phyloP scores from a whole-genome alignment of 345 rosid genomes.

The Brassica incana region DNA sequence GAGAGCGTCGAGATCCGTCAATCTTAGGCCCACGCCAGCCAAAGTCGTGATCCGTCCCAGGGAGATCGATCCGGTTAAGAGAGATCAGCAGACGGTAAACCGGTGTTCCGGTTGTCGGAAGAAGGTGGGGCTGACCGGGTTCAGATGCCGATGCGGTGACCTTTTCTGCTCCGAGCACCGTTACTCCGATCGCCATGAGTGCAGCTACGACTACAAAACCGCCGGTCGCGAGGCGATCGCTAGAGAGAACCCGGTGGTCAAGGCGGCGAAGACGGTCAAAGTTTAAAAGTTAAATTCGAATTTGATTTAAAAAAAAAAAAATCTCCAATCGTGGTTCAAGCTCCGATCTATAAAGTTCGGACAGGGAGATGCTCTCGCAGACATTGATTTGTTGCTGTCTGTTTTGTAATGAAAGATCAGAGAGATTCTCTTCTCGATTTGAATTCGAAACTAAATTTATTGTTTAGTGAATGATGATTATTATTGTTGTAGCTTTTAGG shows the following conservation, averaged over 20 bases:
- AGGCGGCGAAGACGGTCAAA: conserved; percentile 93
- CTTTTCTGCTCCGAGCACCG: conserved; percentile 93
- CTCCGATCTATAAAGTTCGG: conserved; percentile 28
- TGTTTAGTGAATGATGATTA: conserved; percentile 34
- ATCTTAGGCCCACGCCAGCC: conserved; percentile 34
- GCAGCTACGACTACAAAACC: conserved; percentile 87
- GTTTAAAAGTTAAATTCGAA: conserved; percentile 45
- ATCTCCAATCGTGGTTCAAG: conserved; percentile 30
- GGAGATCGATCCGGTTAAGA: conserved; percentile 27
- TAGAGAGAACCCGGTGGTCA: conserved; percentile 89
- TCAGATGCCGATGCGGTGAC: conserved; percentile 94
- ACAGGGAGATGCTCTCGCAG: conserved; percentile 30
- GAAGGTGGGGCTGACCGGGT: conserved; percentile 94
- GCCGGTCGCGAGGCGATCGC: conserved; percentile 94
- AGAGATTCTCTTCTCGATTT: conserved; percentile 26
- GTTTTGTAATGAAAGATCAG: conserved; percentile 29
- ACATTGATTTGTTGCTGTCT: conserved; percentile 27
- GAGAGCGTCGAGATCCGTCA: conserved; percentile 56
- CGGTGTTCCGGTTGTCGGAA: conserved; percentile 86
- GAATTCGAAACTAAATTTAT: conserved; percentile 19
- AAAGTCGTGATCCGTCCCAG: conserved; percentile 34
- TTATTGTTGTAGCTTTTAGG: conserved; percentile 24
- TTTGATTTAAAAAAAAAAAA: background rate
- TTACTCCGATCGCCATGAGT: conserved; percentile 92
- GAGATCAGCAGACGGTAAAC: conserved; percentile 64